These are phyloP conservation scores for Chytriomyces sp. DNA, from an alignment of 192 early-diverging fungal genomes.

Conservation along the genomic window DNA sequence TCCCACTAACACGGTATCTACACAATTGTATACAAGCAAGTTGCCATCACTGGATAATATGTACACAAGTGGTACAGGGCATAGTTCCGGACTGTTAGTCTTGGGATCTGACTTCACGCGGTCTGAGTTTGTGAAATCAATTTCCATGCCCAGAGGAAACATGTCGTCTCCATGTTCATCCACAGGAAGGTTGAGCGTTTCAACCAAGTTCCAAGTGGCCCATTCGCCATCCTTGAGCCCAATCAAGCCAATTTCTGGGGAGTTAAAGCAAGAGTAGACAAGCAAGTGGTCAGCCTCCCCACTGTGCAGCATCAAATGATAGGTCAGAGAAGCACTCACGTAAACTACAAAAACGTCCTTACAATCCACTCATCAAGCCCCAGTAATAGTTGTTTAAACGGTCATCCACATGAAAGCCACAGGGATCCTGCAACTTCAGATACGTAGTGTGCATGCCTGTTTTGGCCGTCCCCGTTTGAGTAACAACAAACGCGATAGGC, in stretches of 20 bases:
- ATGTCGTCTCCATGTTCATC: constrained; percentile 56
- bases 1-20: constrained; percentile 41
- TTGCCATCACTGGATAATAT: constrained; percentile 68
- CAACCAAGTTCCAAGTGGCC: constrained; percentile 71
- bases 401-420: constrained; percentile 33
- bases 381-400: not conserved
- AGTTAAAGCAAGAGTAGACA: constrained; percentile 18
- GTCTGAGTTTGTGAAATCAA: constrained; percentile 72
- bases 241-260: constrained; percentile 41
- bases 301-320: constrained; percentile 14
- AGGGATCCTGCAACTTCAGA: constrained; percentile 3
- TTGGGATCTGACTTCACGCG: constrained; percentile 51
- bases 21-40: constrained; percentile 67
- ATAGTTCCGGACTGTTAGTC: constrained; percentile 52
- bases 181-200: constrained; percentile 60
- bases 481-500: constrained; percentile 11
- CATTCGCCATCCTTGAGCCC: constrained; percentile 57
- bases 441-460: constrained; percentile 11
- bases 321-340: not conserved
- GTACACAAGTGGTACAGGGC: constrained; percentile 72
- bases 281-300: not conserved
- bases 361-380: not conserved
- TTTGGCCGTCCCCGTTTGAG: constrained; percentile 42
- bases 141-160: constrained; percentile 66
- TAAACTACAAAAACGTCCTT: not conserved